Evolutionary conservation across 345 rosid species (phyloP), one percentile per base, ranked within the genome.

Genomic region (Limnanthes douglasii): DNA sequence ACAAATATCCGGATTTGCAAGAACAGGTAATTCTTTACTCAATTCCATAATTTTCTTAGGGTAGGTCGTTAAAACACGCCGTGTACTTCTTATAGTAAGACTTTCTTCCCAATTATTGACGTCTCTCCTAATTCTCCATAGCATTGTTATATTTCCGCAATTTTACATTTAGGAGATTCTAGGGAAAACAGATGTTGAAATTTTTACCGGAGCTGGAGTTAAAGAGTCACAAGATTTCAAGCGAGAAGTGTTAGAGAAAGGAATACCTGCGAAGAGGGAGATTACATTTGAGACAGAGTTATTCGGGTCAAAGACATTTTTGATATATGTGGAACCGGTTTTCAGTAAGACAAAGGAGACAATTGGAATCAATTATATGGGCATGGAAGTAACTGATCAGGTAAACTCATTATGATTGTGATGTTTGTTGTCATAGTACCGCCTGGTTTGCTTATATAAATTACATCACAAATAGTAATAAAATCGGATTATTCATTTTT

Each of bases 321-420:
- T 86, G 65, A 82, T 86, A 23, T 73, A 69, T 20, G 97, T 86
- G 12, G 88, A 78, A 40, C 97, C 97, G 22, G 97, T 86, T 35
- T 78, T 73, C 29, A 82, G 74, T 75, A 86, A 82, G 59, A 54
- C 83, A 37, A 62, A 70, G 10, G 95, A 82, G 47, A 82, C 80
- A 5, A 88, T 88, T 45, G 97, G 97, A 36, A 64, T 88, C 30
- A 88, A 88, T 38, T 88, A 82, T 26, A 79, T 88, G 88, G 97
- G 97, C 39, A 88, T 88, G 97, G 97, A 88, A 34, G 70, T 83
- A 21, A 75, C 95, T 30, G 97, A 88, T 53, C 97, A 88, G 95
- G 96, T 86, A 44, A 31, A 37, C 14, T 20, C 16, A 9, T 9
- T 28, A 15, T 52, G 30, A 15, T 21, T 22, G 11, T 29, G 34